phyloP scores from a whole-genome alignment of 805 yeast genomes.

The Ogataea polymorpha region DNA sequence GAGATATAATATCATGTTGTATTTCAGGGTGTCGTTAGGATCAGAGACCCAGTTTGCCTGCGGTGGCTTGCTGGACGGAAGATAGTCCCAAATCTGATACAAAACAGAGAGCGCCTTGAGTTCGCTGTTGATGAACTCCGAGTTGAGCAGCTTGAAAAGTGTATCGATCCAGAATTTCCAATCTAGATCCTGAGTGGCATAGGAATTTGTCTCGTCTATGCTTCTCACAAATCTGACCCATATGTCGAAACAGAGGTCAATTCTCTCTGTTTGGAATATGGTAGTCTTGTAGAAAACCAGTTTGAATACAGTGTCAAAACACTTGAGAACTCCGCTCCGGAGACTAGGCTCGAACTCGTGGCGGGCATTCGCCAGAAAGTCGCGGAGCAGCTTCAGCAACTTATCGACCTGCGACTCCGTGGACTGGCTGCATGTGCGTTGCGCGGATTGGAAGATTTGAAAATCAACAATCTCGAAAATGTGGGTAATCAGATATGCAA shows the following conservation, averaged over 20 bases:
- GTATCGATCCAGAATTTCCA: slow-evolving; percentile 80
- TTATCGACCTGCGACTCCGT: slow-evolving; percentile 29
- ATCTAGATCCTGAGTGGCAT: slow-evolving; percentile 37
- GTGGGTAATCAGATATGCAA: slow-evolving; percentile 43
- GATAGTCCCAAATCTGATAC: slow-evolving; percentile 70
- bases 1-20: slow-evolving; percentile 53
- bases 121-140: slow-evolving; percentile 61
- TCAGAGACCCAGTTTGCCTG: slow-evolving; percentile 38
- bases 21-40: slow-evolving; percentile 40
- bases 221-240: slow-evolving; percentile 25
- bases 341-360: slow-evolving; percentile 29
- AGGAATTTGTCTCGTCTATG: slow-evolving; percentile 13
- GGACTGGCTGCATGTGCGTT: slow-evolving; percentile 1
- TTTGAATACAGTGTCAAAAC: slow-evolving; percentile 25
- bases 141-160: slow-evolving; percentile 52
- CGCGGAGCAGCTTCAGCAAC: slow-evolving; percentile 35
- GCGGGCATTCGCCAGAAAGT: slow-evolving; percentile 31
- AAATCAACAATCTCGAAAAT: slow-evolving; percentile 37
- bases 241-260: slow-evolving; percentile 24
- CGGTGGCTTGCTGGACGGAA: slow-evolving; percentile 39
- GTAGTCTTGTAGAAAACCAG: slow-evolving; percentile 23
- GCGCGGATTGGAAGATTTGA: slow-evolving; percentile 20
- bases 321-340: slow-evolving; percentile 19
- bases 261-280: slow-evolving; percentile 22
- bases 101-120: slow-evolving; percentile 62